A percentile compares a stretch with the other conserved stretches of the same genome.
Conservation (phyloP, 148 eudicot genomes). For the Bassia scoparia region DNA sequence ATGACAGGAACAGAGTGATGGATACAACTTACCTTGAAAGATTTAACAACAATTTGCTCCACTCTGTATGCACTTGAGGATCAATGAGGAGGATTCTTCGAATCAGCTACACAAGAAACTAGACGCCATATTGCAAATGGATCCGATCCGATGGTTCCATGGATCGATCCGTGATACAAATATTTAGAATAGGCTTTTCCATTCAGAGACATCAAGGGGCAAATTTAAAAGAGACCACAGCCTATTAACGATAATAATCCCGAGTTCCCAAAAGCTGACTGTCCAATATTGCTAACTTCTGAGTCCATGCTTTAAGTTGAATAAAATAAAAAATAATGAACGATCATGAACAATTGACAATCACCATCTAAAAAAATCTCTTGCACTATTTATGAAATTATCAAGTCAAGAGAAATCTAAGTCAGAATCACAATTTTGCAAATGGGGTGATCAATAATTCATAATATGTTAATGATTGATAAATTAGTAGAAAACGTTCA, state of each 20-base stretch:
- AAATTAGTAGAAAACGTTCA: background rate
- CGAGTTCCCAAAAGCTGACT: background rate
- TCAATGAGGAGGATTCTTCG: conserved; percentile 43
- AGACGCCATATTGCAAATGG: conserved; percentile 41
- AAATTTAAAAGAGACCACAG: too few relatives aligned
- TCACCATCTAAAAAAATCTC: background rate
- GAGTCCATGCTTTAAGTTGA: background rate
- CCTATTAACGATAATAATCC: too few relatives aligned
- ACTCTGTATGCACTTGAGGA: conserved; percentile 42
- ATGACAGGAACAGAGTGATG: conserved; percentile 19
- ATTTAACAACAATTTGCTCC: conserved; percentile 44
- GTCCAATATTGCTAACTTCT: background rate
- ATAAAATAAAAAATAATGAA: too few relatives aligned
- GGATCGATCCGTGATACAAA: background rate
- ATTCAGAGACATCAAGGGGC: too few relatives aligned
- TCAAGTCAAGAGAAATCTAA: background rate
- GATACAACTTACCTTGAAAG: conserved; percentile 34
- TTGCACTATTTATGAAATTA: background rate
- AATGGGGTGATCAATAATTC: background rate
- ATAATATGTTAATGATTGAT: background rate
- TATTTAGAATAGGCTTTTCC: too few relatives aligned
- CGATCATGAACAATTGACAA: too few relatives aligned
- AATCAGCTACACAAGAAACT: conserved; percentile 34
- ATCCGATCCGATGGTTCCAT: conserved; percentile 26
- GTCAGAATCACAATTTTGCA: background rate